These are phyloP conservation scores for Sugiyamaella lignohabitans DNA, from an alignment of 805 yeast genomes.

Conservation along the genomic window DNA sequence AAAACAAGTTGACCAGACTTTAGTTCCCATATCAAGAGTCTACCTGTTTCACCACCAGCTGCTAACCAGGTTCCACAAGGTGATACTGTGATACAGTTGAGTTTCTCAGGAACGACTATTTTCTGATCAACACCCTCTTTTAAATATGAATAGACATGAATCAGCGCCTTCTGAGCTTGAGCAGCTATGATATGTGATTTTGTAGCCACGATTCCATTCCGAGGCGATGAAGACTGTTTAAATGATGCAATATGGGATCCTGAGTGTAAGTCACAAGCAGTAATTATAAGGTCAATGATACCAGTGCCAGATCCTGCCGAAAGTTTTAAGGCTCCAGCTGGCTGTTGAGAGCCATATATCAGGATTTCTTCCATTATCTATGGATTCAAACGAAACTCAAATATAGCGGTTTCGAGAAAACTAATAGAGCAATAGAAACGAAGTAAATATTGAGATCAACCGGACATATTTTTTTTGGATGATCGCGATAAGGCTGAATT, in stretches of 20 bases:
- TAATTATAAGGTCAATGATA: slow-evolving; percentile 9
- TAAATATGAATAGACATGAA: slow-evolving; percentile 66
- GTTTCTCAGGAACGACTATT: slow-evolving; percentile 76
- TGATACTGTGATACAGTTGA: slow-evolving; percentile 49
- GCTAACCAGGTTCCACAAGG: slow-evolving; percentile 43
- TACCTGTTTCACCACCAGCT: slow-evolving; percentile 72
- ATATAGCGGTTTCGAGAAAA: no score
- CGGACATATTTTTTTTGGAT: no score
- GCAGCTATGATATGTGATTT: slow-evolving; percentile 58
- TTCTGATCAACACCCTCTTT: slow-evolving; percentile 66
- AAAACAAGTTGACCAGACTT: slow-evolving; percentile 65
- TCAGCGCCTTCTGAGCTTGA: slow-evolving; percentile 62
- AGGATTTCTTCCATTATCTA: slow-evolving; percentile 31
- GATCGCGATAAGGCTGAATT: no score
- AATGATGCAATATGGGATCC: slow-evolving; percentile 38
- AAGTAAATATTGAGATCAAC: no score
- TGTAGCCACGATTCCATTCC: slow-evolving; percentile 42
- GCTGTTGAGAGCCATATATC: slow-evolving; percentile 12
- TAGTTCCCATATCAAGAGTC: slow-evolving; percentile 79
- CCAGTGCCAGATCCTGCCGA: slow-evolving; percentile 8
- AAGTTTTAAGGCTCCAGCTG: slow-evolving; percentile 9
- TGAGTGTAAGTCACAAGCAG: slow-evolving; percentile 33
- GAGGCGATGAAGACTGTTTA: slow-evolving; percentile 45
- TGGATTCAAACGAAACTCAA: no score
- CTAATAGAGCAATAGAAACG: no score